A percentile compares a stretch with the other conserved stretches of the same genome.
Conservation (phyloP, 179 eudicot species). For the Beta lomatogona region DNA sequence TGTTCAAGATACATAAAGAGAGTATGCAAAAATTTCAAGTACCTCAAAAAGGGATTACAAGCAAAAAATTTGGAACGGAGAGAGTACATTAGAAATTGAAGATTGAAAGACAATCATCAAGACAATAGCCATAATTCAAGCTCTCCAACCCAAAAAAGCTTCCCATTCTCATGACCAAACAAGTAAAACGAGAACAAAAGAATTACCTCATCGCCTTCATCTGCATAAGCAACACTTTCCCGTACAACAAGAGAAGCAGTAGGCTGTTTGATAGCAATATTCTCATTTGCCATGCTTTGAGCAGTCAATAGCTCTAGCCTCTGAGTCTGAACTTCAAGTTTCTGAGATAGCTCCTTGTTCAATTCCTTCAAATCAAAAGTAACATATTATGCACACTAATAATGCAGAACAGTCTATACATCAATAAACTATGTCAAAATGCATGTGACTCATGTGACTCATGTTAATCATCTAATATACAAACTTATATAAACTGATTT, state of each 20-base stretch:
- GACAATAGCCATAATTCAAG: not conserved
- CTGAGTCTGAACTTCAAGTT: slow-evolving; percentile 96
- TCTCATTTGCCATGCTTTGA: slow-evolving; percentile 76
- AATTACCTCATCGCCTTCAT: slow-evolving; percentile 98
- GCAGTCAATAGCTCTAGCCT: slow-evolving; percentile 89
- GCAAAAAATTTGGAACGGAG: too few relatives aligned
- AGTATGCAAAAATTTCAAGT: too few relatives aligned
- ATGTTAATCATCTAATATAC: not conserved
- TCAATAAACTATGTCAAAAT: not conserved
- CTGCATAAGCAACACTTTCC: slow-evolving; percentile 75
- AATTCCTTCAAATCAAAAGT: slow-evolving; percentile 51
- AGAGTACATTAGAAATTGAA: too few relatives aligned
- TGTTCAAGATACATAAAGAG: too few relatives aligned
- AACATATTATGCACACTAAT: slow-evolving; percentile 9
- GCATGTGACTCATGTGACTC: not conserved
- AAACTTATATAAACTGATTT: not conserved
- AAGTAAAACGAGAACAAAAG: not conserved
- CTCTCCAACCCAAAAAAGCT: not conserved
- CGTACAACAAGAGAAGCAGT: slow-evolving; percentile 40
- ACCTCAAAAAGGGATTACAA: too few relatives aligned
- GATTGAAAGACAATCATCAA: too few relatives aligned
- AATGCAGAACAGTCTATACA: not conserved
- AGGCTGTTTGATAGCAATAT: slow-evolving; percentile 42
- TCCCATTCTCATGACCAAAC: not conserved
- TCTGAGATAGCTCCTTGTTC: slow-evolving; percentile 80